Evolutionary conservation across 306 rosid genomes (phyloP), one percentile per base, ranked within the genome.

Genomic region (Begonia peltatifolia): DNA sequence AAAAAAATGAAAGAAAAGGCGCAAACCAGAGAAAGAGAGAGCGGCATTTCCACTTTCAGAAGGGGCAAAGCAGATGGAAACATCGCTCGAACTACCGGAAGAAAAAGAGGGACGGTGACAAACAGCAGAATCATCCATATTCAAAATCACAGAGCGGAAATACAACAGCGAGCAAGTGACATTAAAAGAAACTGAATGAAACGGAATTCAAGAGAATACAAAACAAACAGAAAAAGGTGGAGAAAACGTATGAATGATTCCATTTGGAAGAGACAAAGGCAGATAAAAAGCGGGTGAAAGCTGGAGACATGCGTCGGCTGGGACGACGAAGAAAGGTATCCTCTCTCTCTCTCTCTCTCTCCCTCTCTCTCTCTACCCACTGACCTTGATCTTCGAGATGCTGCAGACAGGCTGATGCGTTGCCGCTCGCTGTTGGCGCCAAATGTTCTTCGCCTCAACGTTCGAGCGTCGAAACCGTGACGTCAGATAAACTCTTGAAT

Each of bases 41-140:
- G 23, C 58, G 16, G 8, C 50, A 36, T 47, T 15, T 53, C 51
- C 52, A 36, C 43, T 15, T 53, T 47, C 52, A 59, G 17, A 38
- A 1, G 78, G 68, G 41, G 74, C 79, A 23, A 66, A 14, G 57
- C 47, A 72, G 12, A 79, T 74, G 15, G 87, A 76, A 52, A 42
- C 2, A 47, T 81, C 84, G 56, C 58, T 54, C 38, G 64, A 76
- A 43, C 44, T 47, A 46, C 38, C 47, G 36, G 80, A 76, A 62
- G 68, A 60, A 49, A 50, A 59, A 47, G 52, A 11, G 59, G 63
- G 59, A 9, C 60, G 61, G 38, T 16, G 58, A 30, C 10, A 3
- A 56, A 54, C 15, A 44, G 61, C 12, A 14, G 65, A 61, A 11
- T 14, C 67, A 46, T 68, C 76, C 80, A 81, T 78, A 49, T 63